Percentiles rank a stretch among this genome's conserved stretches.
Evolutionary conservation across 257 asterid species (phyloP).

Genomic region (Schizonepeta tenuifolia): DNA sequence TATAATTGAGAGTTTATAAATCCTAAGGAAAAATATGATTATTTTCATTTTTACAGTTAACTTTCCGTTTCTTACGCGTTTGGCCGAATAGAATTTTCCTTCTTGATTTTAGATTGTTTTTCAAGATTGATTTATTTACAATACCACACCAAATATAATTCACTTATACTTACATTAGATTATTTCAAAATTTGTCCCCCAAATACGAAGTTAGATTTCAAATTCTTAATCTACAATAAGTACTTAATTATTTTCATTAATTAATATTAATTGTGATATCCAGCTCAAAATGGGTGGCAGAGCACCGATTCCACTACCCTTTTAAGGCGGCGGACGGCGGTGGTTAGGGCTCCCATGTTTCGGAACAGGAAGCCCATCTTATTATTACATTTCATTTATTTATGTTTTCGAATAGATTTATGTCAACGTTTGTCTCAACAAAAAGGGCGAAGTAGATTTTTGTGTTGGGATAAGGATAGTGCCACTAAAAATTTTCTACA

Average conservation of each 20-base stretch:
- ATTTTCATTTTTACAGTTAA: too few relatives aligned
- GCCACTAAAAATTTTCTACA: neutral
- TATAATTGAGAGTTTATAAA: too few relatives aligned
- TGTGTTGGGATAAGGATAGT: constrained; percentile 34
- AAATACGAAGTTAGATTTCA: neutral
- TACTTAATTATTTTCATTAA: neutral
- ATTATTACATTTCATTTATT: constrained; percentile 4
- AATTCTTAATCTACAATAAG: neutral
- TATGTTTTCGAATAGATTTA: constrained; percentile 8
- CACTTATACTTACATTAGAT: neutral
- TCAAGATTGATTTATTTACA: too few relatives aligned
- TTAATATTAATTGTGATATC: constrained; percentile 13
- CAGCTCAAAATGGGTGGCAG: constrained; percentile 50
- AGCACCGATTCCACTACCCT: constrained; percentile 1
- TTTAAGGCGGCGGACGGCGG: constrained; percentile 38
- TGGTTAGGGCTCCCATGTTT: constrained; percentile 41
- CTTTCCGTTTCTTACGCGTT: too few relatives aligned
- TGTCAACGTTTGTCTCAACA: constrained; percentile 41
- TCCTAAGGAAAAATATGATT: too few relatives aligned
- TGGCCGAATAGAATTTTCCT: too few relatives aligned
- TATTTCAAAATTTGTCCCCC: neutral
- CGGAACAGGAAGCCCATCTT: constrained; percentile 33
- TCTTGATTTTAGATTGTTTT: too few relatives aligned
- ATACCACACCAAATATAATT: too few relatives aligned
- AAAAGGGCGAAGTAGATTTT: constrained; percentile 27